phyloP scores from a whole-genome alignment of 2,329 filamentous ascomycete genomes.

The Xylaria sp. region DNA sequence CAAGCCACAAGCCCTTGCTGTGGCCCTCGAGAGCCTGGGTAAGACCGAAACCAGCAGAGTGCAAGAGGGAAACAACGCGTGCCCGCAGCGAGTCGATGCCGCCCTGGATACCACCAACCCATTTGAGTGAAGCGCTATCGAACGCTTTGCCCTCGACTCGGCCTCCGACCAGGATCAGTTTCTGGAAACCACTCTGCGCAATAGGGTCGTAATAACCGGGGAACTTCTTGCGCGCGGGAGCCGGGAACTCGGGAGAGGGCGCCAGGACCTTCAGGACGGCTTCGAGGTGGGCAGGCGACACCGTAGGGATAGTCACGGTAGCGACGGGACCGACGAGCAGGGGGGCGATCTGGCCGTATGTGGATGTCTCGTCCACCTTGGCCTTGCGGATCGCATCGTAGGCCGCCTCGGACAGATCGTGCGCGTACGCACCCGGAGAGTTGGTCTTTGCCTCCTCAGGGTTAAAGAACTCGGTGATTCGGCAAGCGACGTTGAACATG shows the following conservation, averaged over 20 bases:
- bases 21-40: constrained; percentile 75
- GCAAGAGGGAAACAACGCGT: constrained; percentile 75
- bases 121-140: constrained; percentile 62
- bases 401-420: constrained; percentile 52
- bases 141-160: constrained; percentile 81
- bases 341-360: constrained; percentile 60
- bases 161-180: constrained; percentile 80
- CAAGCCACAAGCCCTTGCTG: constrained; percentile 77
- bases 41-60: constrained; percentile 71
- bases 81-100: constrained; percentile 74
- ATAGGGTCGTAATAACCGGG: constrained; percentile 75
- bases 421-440: constrained; percentile 38
- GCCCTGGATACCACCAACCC: constrained; percentile 69
- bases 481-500: constrained; percentile 80
- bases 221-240: constrained; percentile 68
- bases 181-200: constrained; percentile 78
- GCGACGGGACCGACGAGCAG: constrained; percentile 78
- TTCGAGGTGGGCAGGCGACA: constrained; percentile 79
- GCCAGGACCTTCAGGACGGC: constrained; percentile 73
- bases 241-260: constrained; percentile 69
- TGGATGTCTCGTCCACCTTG: constrained; percentile 33
- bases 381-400: constrained; percentile 43
- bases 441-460: constrained; percentile 39
- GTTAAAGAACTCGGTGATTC: constrained; percentile 78
- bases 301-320: constrained; percentile 70